Evolutionary conservation across 2,329 filamentous ascomycete species (phyloP).

Genomic region (Exutisphaerella laricina): DNA sequence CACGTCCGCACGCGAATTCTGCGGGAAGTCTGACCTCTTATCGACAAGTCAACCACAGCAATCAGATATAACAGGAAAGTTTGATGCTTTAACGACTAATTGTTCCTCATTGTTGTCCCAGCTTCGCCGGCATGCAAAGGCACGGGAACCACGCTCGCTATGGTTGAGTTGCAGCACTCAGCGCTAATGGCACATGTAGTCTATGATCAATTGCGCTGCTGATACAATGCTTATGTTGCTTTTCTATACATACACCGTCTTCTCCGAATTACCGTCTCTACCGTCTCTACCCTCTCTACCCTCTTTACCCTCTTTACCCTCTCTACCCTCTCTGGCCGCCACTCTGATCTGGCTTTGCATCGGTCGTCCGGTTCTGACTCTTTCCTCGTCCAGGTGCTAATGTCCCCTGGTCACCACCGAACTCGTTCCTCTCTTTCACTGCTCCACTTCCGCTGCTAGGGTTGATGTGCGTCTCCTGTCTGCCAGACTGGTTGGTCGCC

Average conservation of each 20-base stretch:
- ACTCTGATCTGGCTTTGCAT: slow-evolving; percentile 4
- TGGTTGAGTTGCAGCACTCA: too few species aligned
- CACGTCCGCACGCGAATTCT: too few species aligned
- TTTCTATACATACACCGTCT: background rate
- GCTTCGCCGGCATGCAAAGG: too few species aligned
- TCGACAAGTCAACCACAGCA: too few species aligned
- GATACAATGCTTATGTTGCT: background rate
- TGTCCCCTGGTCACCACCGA: slow-evolving; percentile 14
- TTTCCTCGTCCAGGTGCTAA: slow-evolving; percentile 15
- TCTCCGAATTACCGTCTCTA: background rate
- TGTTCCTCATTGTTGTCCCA: too few species aligned
- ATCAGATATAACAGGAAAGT: too few species aligned
- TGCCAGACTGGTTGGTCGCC: slow-evolving; percentile 10
- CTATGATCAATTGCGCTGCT: too few species aligned
- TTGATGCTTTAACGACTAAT: too few species aligned
- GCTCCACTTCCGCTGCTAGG: slow-evolving; percentile 10
- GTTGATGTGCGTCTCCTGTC: slow-evolving; percentile 18
- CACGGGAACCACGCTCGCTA: too few species aligned
- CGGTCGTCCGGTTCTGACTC: slow-evolving; percentile 8
- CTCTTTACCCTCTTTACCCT: background rate
- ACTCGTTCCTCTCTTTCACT: slow-evolving; percentile 18
- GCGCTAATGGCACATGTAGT: too few species aligned
- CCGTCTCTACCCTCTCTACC: too few species aligned
- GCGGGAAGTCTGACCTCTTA: too few species aligned
- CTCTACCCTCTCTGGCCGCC: slow-evolving; percentile 13